Evolutionary conservation across 2,329 filamentous ascomycete species (phyloP).

Genomic region (Pseudogymnoascus sp.): DNA sequence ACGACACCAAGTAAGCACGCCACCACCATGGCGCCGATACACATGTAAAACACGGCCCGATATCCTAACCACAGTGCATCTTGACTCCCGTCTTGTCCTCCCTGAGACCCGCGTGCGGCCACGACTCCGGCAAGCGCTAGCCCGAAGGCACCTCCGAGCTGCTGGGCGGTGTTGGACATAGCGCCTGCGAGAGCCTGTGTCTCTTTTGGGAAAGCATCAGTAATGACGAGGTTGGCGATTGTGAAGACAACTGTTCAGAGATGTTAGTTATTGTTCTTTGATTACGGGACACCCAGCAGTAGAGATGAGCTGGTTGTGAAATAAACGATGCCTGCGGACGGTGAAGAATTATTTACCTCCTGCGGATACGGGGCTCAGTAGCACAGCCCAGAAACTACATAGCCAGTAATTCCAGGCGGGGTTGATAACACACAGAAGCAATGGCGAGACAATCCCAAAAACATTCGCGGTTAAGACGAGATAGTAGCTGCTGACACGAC

Average conservation of each 20-base stretch:
- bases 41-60: conserved; percentile 1
- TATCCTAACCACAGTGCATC: background rate
- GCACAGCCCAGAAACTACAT: conserved; percentile 31
- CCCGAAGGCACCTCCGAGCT: background rate
- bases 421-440: conserved; percentile 45
- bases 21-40: background rate
- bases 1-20: background rate
- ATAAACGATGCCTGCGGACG: background rate
- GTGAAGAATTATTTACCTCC: background rate
- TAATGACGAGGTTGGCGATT: conserved; percentile 2
- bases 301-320: background rate
- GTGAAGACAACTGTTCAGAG: background rate
- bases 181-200: conserved; percentile 7
- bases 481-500: conserved; percentile 33
- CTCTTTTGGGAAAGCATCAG: conserved; percentile 2
- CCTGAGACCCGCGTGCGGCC: background rate
- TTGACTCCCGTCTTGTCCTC: background rate
- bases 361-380: background rate
- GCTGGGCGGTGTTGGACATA: background rate
- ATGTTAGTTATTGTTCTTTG: background rate
- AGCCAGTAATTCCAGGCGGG: conserved; percentile 43
- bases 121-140: background rate
- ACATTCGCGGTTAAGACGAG: conserved; percentile 33
- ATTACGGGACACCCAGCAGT: background rate
- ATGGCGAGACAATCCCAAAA: conserved; percentile 28